A percentile compares a stretch with the other conserved stretches of the same genome.
Evolutionary conservation across 108 stramenopile species (phyloP).

Genomic region (Conticribra weissflogii): DNA sequence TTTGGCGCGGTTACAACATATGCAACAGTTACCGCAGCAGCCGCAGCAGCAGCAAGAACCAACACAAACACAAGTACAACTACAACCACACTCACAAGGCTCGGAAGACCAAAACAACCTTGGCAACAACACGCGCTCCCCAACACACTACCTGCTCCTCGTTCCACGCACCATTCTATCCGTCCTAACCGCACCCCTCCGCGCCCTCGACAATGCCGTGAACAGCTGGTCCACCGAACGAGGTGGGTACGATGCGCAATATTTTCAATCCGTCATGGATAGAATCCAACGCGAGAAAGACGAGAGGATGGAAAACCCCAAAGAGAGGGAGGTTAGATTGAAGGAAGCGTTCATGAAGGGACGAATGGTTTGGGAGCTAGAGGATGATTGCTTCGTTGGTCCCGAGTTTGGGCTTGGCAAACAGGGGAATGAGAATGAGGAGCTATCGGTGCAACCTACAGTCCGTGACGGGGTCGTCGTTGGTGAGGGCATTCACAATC

Average conservation of each 20-base stretch:
- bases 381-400: conserved; percentile 9
- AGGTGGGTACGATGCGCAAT: background rate
- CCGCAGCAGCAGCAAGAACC: no score
- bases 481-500: no score
- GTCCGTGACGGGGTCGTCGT: no score
- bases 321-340: conserved; percentile 6
- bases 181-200: background rate
- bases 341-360: conserved; percentile 12
- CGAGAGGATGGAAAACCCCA: conserved; percentile 7
- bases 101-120: background rate
- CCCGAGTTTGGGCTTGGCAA: background rate
- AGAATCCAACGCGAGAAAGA: conserved; percentile 1
- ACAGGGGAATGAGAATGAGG: background rate
- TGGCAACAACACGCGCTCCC: background rate
- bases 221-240: background rate
- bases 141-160: background rate
- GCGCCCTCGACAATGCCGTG: background rate
- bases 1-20: no score
- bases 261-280: background rate
- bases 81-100: no score
- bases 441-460: no score
- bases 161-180: background rate
- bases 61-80: no score
- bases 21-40: no score
- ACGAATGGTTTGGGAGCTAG: conserved; percentile 6